Percentiles rank a stretch among this genome's conserved stretches.
phyloP scores from a whole-genome alignment of 441 rosid species.

The Omphalea diandra region DNA sequence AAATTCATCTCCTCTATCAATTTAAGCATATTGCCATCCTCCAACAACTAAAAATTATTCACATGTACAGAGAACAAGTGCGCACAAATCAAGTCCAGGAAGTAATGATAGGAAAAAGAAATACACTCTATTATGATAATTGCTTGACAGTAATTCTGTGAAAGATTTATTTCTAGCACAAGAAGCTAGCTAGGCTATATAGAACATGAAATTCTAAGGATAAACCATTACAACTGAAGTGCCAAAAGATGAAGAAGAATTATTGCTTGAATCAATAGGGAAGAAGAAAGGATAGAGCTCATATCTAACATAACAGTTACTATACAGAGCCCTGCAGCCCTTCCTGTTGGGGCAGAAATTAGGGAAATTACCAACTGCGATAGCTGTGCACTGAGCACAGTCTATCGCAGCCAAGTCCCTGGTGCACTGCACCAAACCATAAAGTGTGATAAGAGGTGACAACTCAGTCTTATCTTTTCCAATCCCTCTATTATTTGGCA shows the following conservation, averaged over 20 bases:
- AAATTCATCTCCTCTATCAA: too few species aligned
- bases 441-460: constrained; percentile 51
- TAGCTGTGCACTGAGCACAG: constrained; percentile 76
- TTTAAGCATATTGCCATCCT: too few species aligned
- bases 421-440: constrained; percentile 72
- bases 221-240: constrained; percentile 18
- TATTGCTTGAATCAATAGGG: constrained; percentile 45
- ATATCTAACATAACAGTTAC: constrained; percentile 68
- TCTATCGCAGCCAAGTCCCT: constrained; percentile 52
- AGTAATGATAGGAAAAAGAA: too few species aligned
- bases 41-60: too few species aligned
- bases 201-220: constrained; percentile 32
- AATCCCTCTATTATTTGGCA: constrained; percentile 42
- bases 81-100: too few species aligned
- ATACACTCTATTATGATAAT: too few species aligned
- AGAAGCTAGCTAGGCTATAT: background rate
- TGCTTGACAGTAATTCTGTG: too few species aligned
- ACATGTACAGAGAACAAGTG: too few species aligned
- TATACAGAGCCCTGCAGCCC: constrained; percentile 70
- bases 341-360: constrained; percentile 43
- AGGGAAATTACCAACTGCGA: constrained; percentile 52
- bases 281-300: constrained; percentile 76
- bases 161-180: background rate
- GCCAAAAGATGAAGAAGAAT: constrained; percentile 12
- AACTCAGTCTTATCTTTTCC: constrained; percentile 58